These are phyloP conservation scores for Novymonas esmeraldas DNA, from an alignment of 208 protist species.

Conservation along the genomic window DNA sequence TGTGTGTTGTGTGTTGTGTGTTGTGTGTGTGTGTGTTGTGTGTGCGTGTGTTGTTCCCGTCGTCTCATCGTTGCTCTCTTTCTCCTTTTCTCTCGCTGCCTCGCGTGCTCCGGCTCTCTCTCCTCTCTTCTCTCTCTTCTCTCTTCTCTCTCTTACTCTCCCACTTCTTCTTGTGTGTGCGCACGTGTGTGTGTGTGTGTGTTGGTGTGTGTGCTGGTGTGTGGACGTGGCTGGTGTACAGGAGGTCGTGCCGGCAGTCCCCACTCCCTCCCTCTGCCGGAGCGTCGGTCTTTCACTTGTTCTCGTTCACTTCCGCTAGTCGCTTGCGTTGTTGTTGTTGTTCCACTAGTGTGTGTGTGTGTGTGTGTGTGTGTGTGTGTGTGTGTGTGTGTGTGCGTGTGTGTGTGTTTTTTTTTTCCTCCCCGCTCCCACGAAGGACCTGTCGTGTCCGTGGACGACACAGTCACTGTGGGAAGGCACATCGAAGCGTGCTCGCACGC, in stretches of 20 bases:
- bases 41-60: too few species aligned
- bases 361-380: background rate
- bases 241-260: too few species aligned
- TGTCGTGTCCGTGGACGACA: too few species aligned
- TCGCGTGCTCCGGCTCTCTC: background rate
- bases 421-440: too few species aligned
- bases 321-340: slow-evolving; percentile 8
- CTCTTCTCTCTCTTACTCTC: background rate
- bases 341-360: background rate
- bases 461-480: too few species aligned
- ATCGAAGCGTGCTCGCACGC: too few species aligned
- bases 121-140: background rate
- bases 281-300: slow-evolving; percentile 6
- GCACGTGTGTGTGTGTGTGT: slow-evolving; percentile 9
- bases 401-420: slow-evolving; percentile 4
- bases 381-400: background rate
- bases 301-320: too few species aligned
- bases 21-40: too few species aligned
- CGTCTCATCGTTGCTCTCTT: background rate
- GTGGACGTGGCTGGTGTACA: background rate
- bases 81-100: background rate
- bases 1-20: too few species aligned
- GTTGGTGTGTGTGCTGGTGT: background rate
- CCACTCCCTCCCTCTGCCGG: too few species aligned
- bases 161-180: background rate